These are phyloP conservation scores for Theobroma cacao DNA, from an alignment of 345 rosid species.

Conservation along the genomic window DNA sequence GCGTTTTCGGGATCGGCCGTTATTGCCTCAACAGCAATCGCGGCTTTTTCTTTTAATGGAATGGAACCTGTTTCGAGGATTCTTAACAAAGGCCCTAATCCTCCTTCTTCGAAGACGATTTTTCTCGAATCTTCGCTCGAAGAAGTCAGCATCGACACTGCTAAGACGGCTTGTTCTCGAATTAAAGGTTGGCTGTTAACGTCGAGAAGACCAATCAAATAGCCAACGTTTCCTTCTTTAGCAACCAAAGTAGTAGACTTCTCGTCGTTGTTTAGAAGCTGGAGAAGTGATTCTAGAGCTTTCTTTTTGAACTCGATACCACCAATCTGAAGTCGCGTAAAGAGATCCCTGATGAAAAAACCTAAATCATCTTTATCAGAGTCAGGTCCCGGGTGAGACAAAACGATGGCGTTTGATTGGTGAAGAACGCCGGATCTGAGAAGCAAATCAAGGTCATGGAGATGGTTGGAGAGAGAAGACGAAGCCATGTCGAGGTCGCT, in stretches of 20 bases:
- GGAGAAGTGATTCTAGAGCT: slow-evolving; percentile 68
- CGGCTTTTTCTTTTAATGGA: slow-evolving; percentile 58
- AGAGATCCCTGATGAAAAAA: slow-evolving; percentile 67
- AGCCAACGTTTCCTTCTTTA: slow-evolving; percentile 67
- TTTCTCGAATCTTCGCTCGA: slow-evolving; percentile 59
- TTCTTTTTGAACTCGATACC: slow-evolving; percentile 72
- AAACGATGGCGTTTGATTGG: slow-evolving; percentile 65
- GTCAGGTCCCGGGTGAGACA: slow-evolving; percentile 38
- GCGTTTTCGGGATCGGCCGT: slow-evolving; percentile 66
- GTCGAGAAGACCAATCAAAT: slow-evolving; percentile 63
- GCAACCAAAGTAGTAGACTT: slow-evolving; percentile 56
- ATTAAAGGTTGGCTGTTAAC: slow-evolving; percentile 39
- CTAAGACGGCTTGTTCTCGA: slow-evolving; percentile 62
- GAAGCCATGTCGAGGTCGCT: slow-evolving; percentile 89
- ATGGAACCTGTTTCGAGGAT: slow-evolving; percentile 62
- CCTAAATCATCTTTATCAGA: slow-evolving; percentile 56
- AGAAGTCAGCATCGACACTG: slow-evolving; percentile 57
- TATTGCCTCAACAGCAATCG: slow-evolving; percentile 65
- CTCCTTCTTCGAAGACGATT: slow-evolving; percentile 65
- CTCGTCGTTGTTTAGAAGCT: slow-evolving; percentile 52
- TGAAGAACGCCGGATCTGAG: slow-evolving; percentile 81
- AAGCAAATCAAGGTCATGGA: slow-evolving; percentile 65
- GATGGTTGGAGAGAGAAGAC: slow-evolving; percentile 52
- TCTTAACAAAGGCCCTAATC: slow-evolving; percentile 67
- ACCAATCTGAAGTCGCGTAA: slow-evolving; percentile 79